These are phyloP conservation scores for Ganoderma sinense DNA, from an alignment of 1,284 basidiomycete species.

Conservation along the genomic window DNA sequence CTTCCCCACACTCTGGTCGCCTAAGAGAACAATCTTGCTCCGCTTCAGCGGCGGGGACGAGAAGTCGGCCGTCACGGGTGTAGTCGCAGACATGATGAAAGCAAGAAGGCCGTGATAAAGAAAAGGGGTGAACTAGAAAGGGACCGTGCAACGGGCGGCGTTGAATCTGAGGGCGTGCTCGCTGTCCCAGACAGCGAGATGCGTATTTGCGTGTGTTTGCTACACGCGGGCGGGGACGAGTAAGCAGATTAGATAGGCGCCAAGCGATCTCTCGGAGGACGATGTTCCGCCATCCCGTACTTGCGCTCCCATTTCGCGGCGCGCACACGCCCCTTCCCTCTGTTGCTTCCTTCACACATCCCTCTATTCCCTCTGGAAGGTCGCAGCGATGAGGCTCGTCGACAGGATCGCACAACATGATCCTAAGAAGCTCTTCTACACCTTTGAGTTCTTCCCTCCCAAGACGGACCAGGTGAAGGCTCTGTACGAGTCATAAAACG, in stretches of 20 bases:
- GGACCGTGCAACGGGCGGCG: slow-evolving; percentile 8
- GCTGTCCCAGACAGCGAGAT: slow-evolving; percentile 30
- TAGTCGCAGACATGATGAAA: slow-evolving; percentile 49
- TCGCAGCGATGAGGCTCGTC: slow-evolving; percentile 65
- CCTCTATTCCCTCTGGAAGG: background rate
- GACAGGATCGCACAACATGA: slow-evolving; percentile 63
- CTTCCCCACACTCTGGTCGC: slow-evolving; percentile 94
- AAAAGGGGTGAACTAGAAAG: background rate
- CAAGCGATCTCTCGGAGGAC: background rate
- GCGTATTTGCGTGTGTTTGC: slow-evolving; percentile 30
- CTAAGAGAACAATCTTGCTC: slow-evolving; percentile 95
- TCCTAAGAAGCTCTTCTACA: slow-evolving; percentile 72
- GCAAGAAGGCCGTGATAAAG: background rate
- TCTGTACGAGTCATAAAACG: slow-evolving; percentile 17
- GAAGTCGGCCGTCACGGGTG: slow-evolving; percentile 82
- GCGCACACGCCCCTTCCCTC: slow-evolving; percentile 1
- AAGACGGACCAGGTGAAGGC: slow-evolving; percentile 81
- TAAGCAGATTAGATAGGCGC: slow-evolving; percentile 31
- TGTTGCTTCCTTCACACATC: slow-evolving; percentile 9
- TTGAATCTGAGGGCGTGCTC: slow-evolving; percentile 21
- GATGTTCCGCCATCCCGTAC: slow-evolving; percentile 8
- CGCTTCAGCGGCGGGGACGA: slow-evolving; percentile 90
- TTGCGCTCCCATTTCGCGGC: slow-evolving; percentile 1
- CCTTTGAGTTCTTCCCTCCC: slow-evolving; percentile 96
- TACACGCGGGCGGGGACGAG: slow-evolving; percentile 1